A percentile compares a stretch with the other conserved stretches of the same genome.
These are phyloP conservation scores for Calonectria multiphialidica DNA, from an alignment of 2,329 filamentous ascomycete genomes.

Conservation along the genomic window DNA sequence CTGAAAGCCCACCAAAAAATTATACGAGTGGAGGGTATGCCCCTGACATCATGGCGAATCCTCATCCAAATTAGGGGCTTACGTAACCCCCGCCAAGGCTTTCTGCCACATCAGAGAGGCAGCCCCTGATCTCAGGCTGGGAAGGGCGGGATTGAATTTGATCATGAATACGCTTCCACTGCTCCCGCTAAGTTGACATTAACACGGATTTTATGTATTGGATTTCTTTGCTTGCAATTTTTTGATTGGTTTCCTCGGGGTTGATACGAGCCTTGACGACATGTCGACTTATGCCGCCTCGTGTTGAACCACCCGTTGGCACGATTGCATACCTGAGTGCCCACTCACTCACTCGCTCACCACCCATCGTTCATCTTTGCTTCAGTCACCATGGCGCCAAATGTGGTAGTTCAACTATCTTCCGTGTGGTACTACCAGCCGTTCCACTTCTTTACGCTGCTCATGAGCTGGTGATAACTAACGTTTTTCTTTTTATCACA, in stretches of 20 bases:
- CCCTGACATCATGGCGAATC: slow-evolving; percentile 13
- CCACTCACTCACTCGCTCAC: background rate
- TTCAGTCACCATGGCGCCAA: slow-evolving; percentile 35
- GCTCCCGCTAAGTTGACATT: background rate
- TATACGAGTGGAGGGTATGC: background rate
- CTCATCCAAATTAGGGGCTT: slow-evolving; percentile 15
- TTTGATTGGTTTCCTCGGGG: background rate
- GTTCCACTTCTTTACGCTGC: background rate
- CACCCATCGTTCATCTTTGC: background rate
- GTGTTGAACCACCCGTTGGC: slow-evolving; percentile 7
- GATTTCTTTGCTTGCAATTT: background rate
- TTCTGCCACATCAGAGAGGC: slow-evolving; percentile 17
- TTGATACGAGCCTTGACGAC: slow-evolving; percentile 5
- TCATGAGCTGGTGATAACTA: background rate
- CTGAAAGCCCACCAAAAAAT: background rate
- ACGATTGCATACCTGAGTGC: background rate
- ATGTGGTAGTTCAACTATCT: slow-evolving; percentile 38
- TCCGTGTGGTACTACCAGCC: slow-evolving; percentile 35
- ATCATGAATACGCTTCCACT: slow-evolving; percentile 2
- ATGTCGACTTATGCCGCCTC: slow-evolving; percentile 12
- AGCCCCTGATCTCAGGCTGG: slow-evolving; percentile 22
- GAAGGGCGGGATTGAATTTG: background rate
- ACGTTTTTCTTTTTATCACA: slow-evolving; percentile 36
- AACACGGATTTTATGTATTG: background rate
- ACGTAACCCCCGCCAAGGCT: slow-evolving; percentile 18